Percentiles rank a stretch among this genome's conserved stretches.
Conservation (phyloP, 176 grass and related monocot genomes). For the Raddia distichophylla region DNA sequence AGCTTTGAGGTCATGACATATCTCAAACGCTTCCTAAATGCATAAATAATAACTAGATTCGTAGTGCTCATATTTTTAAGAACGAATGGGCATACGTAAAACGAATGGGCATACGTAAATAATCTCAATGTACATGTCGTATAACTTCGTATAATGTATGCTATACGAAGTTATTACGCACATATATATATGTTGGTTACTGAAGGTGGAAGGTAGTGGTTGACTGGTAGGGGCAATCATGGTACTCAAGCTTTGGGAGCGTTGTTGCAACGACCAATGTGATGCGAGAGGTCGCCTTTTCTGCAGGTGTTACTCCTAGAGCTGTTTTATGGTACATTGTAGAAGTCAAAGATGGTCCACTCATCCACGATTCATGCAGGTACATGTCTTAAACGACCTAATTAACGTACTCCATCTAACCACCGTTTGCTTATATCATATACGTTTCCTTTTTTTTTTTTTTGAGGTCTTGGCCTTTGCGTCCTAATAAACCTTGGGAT, state of each 20-base stretch:
- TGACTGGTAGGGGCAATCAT: conserved; percentile 30
- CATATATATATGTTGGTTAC: conserved; percentile 32
- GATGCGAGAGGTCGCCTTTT: background rate
- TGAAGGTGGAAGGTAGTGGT: conserved; percentile 27
- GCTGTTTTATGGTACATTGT: conserved; percentile 4
- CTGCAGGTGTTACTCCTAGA: conserved; percentile 19
- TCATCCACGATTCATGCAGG: conserved; percentile 37
- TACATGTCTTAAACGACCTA: conserved; percentile 28
- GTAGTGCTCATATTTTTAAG: background rate
- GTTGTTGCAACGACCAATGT: conserved; percentile 21
- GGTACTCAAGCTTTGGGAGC: conserved; percentile 27
- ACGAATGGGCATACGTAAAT: too few relatives aligned
- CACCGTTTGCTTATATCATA: conserved; percentile 19
- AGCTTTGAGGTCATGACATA: background rate
- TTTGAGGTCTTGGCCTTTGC: conserved; percentile 16
- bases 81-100: conserved; percentile 1
- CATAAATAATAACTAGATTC: conserved; percentile 3
- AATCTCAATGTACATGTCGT: too few relatives aligned
- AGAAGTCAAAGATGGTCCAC: conserved; percentile 47
- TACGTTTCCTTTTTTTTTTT: background rate
- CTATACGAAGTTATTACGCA: too few relatives aligned
- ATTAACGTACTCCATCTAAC: background rate
- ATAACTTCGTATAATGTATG: too few relatives aligned
- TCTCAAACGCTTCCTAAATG: background rate
- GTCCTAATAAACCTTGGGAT: background rate